Evolutionary conservation across 345 rosid genomes (phyloP).

Genomic region (Eucalyptus pumila): DNA sequence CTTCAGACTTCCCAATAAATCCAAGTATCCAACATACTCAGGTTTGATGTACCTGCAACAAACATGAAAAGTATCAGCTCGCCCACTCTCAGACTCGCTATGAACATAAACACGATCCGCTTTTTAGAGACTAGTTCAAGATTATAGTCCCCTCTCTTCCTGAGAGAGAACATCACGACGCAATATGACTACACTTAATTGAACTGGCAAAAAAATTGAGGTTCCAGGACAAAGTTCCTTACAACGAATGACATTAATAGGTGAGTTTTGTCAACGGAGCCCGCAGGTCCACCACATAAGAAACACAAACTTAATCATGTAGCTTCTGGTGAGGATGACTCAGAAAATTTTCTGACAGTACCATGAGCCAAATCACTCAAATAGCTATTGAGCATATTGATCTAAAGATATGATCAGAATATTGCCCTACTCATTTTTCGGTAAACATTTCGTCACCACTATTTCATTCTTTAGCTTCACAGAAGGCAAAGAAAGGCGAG

Average conservation of each 20-base stretch:
- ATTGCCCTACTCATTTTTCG: not conserved
- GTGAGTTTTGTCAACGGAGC: not conserved
- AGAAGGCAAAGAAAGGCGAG: not conserved
- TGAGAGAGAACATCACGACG: not conserved
- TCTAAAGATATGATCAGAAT: not conserved
- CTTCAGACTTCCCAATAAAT: constrained; percentile 44
- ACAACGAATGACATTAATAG: not conserved
- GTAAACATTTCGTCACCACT: not conserved
- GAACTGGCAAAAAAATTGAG: not conserved
- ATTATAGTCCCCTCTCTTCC: not conserved
- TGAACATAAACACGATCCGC: not conserved
- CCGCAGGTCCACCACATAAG: not conserved
- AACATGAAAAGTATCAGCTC: not conserved
- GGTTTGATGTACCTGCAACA: constrained; percentile 59
- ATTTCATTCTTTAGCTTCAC: not conserved
- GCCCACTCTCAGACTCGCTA: not conserved
- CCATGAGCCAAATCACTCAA: not conserved
- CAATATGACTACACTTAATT: not conserved
- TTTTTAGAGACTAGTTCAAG: not conserved
- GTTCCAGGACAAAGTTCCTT: not conserved
- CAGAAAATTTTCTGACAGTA: not conserved
- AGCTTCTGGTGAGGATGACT: not conserved
- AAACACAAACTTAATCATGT: not conserved
- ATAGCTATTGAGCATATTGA: not conserved
- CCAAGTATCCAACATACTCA: constrained; percentile 57